These are phyloP conservation scores for Alloascoidea hylecoeti DNA, from an alignment of 805 yeast species.

Conservation along the genomic window DNA sequence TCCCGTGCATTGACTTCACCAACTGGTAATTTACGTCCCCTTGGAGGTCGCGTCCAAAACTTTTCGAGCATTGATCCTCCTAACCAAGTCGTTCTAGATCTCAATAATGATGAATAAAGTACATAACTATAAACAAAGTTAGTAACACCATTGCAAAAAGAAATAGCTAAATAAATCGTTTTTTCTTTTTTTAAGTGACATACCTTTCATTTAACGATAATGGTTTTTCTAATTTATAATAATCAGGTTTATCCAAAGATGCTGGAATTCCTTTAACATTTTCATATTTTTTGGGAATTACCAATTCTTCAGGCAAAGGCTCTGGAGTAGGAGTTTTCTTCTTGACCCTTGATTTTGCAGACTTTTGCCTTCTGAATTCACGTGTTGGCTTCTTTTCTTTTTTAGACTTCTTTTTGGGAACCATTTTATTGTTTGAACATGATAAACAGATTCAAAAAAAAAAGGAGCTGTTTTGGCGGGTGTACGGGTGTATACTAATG, in stretches of 20 bases:
- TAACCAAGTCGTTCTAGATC: slow-evolving; percentile 59
- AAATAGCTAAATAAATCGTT: not conserved
- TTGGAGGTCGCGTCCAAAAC: slow-evolving; percentile 66
- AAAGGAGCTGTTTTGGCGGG: too few species aligned
- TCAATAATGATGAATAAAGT: slow-evolving; percentile 52
- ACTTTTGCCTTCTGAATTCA: too few species aligned
- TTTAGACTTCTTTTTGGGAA: too few species aligned
- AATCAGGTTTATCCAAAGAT: not conserved
- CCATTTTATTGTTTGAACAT: too few species aligned
- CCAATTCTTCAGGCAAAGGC: not conserved
- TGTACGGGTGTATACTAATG: too few species aligned
- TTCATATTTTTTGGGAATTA: not conserved
- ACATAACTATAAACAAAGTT: slow-evolving; percentile 18
- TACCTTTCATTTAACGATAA: not conserved
- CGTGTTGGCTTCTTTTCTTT: too few species aligned
- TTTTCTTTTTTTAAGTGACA: too few species aligned
- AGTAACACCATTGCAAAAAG: not conserved
- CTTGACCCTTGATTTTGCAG: too few species aligned
- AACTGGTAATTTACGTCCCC: slow-evolving; percentile 31
- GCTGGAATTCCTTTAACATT: not conserved
- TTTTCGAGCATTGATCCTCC: slow-evolving; percentile 56
- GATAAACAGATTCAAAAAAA: too few species aligned
- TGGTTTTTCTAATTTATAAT: not conserved
- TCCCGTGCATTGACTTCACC: slow-evolving; percentile 53
- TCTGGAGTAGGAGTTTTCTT: not conserved